phyloP scores from a whole-genome alignment of 441 rosid species.

The Croton setiger region DNA sequence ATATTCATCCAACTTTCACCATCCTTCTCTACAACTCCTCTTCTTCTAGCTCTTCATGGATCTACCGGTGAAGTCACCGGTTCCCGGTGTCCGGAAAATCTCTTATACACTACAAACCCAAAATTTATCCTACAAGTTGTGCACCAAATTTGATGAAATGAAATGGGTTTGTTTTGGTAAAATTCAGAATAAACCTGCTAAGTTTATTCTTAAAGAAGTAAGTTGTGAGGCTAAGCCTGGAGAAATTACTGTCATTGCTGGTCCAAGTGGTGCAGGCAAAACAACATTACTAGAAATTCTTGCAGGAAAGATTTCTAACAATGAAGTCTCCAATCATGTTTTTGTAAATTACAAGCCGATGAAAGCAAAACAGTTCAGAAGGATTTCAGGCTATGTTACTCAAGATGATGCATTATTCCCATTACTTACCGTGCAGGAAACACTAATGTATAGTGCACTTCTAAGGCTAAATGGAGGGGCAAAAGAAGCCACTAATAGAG shows the following conservation, averaged over 20 bases:
- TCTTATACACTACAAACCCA: conserved; percentile 54
- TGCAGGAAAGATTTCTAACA: conserved; percentile 52
- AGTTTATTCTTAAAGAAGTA: conserved; percentile 51
- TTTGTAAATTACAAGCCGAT: conserved; percentile 59
- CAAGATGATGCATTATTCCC: conserved; percentile 89
- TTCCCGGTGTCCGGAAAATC: conserved; percentile 34
- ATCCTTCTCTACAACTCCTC: not conserved
- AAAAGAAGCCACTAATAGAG: conserved; percentile 45
- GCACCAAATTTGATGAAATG: conserved; percentile 38
- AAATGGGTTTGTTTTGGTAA: conserved; percentile 28
- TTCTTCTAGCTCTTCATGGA: conserved; percentile 47
- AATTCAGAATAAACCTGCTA: conserved; percentile 24
- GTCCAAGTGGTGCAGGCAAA: conserved; percentile 92
- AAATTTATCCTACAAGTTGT: conserved; percentile 49
- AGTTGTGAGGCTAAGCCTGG: conserved; percentile 62
- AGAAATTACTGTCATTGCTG: conserved; percentile 70
- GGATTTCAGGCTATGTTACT: conserved; percentile 72
- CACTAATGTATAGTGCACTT: conserved; percentile 73
- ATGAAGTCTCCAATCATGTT: conserved; percentile 51
- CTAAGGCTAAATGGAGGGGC: conserved; percentile 57
- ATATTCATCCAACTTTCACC: conserved; percentile 16
- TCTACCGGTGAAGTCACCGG: conserved; percentile 51
- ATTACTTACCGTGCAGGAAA: conserved; percentile 77
- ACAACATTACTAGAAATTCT: conserved; percentile 84
- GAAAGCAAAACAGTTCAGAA: conserved; percentile 49